phyloP scores from a whole-genome alignment of 106 monocot genomes.

The Dendrobium catenatum region DNA sequence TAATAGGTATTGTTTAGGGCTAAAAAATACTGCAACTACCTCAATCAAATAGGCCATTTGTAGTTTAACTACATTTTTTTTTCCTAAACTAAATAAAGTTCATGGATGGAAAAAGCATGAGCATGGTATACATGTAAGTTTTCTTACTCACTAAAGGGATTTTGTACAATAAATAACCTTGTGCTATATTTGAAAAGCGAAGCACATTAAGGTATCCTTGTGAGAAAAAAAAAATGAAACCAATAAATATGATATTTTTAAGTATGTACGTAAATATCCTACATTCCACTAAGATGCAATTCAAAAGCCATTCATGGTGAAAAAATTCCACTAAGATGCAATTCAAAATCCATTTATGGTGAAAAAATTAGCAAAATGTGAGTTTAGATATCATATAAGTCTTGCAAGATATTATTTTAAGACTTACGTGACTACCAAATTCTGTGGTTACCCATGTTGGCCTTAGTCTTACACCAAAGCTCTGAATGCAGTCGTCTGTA shows the following conservation, averaged over 20 bases:
- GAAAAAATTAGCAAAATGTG: background rate
- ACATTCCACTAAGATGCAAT: background rate
- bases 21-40: too few species aligned
- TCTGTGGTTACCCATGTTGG: slow-evolving; percentile 77
- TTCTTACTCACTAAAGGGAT: too few species aligned
- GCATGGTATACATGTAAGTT: too few species aligned
- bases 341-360: background rate
- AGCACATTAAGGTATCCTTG: background rate
- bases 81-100: too few species aligned
- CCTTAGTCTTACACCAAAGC: slow-evolving; percentile 62
- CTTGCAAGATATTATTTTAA: background rate
- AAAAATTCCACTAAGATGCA: background rate
- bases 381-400: background rate
- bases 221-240: background rate
- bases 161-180: too few species aligned
- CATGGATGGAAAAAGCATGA: too few species aligned
- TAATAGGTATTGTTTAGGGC: too few species aligned
- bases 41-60: too few species aligned
- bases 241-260: background rate
- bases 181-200: background rate
- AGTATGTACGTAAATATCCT: background rate
- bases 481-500: slow-evolving; percentile 31
- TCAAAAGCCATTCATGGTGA: too few species aligned
- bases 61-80: too few species aligned
- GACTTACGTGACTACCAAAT: slow-evolving; percentile 94